Percentiles rank a stretch among this genome's conserved stretches.
Conservation (phyloP, 176 grass and related monocot species). For the Lolium perenne region DNA sequence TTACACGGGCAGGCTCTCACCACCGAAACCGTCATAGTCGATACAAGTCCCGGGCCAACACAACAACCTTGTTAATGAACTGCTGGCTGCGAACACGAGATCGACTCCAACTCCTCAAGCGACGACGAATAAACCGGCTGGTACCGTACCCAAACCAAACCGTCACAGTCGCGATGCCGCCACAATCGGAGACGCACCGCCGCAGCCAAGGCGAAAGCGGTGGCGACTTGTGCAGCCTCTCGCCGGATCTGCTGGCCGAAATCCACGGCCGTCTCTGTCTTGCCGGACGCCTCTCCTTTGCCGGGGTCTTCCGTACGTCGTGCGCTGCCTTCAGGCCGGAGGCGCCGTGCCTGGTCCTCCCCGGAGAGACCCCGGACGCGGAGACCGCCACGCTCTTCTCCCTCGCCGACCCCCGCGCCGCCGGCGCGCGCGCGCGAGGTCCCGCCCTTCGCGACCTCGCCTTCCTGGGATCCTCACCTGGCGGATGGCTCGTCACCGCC, state of each 20-base stretch:
- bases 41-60: too few species aligned
- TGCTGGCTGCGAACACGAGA: too few species aligned
- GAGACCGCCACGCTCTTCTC: neutral
- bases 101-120: too few species aligned
- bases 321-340: neutral
- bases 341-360: constrained; percentile 26
- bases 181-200: neutral
- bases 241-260: neutral
- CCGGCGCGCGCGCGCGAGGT: neutral
- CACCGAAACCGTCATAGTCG: too few species aligned
- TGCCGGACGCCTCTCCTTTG: neutral
- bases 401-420: neutral
- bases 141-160: neutral
- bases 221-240: neutral
- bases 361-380: too few species aligned
- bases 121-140: neutral
- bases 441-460: too few species aligned
- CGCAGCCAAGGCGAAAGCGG: neutral
- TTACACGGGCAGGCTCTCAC: too few species aligned
- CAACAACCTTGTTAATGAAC: too few species aligned
- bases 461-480: too few species aligned
- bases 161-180: neutral
- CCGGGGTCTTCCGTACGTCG: neutral
- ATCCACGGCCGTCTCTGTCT: neutral
- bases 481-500: too few species aligned